Base-by-base conservation (phyloP, 805 yeast genomes). In the Metschnikowia lochheadii region DNA sequence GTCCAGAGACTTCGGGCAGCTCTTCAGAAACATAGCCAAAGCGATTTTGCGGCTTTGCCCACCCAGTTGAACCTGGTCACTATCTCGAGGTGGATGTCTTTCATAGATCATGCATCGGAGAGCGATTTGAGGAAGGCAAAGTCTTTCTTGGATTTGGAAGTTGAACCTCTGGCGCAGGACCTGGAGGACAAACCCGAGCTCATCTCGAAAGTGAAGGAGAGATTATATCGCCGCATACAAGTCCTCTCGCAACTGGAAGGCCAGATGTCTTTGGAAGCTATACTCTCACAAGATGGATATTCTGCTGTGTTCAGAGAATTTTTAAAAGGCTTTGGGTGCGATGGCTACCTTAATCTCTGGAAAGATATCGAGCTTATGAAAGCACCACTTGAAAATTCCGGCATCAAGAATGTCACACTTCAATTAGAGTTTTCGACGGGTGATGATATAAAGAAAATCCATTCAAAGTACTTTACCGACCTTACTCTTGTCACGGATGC, bases 1-100 rank as follows among this genome's bases (percentile, higher is more conserved):
- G 95, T 90, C 0, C 80, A 84, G 52, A 79, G 82, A 55, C 75
- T 91, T 20, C 69, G 96, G 53, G 81, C 78, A 20, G 87, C 88
- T 1, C 68, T 90, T 34, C 85, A 84, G 54, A 78, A 81, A 53
- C 94, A 89, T 59, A 75, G 40, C 33, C 39, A 44, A 36, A 17
- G 32, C 23, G 46, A 44, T 15, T 23, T 35, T n/a, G 23, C 39
- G 21, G 46, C 40, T 6, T 33, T 44, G 15, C 46, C 46, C 5
- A 23, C 31, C 7, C 33, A 44, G 13, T 18, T 44, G 14, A 44
- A 44, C 17, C 46, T 23, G 37, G 34, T 34, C 21, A 44, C 46
- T 10, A 10, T 44, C 21, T 35, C 46, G 14, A 36, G 40, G 23
- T 44, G 46, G 46, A 23, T 44, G 34, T 34, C 39, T 13, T 44